phyloP scores from a whole-genome alignment of 2,329 filamentous ascomycete genomes.

The Pseudogymnoascus destructans region DNA sequence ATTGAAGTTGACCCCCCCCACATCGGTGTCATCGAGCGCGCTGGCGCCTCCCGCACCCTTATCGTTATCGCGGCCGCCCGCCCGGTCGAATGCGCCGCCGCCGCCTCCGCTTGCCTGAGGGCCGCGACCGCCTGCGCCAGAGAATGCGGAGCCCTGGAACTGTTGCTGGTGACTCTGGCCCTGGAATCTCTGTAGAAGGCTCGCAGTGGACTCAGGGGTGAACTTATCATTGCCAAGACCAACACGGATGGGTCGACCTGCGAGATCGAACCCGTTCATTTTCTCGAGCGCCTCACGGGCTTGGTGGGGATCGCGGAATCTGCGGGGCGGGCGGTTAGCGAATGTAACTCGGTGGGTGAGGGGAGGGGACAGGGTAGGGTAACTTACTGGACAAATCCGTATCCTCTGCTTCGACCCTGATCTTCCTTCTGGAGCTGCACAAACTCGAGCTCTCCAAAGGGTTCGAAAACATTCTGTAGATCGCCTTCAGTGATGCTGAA shows the following conservation, averaged over 20 bases:
- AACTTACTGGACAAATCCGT: conserved; percentile 98
- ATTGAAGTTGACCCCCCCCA: conserved; percentile 97
- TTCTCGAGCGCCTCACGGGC: conserved; percentile 93
- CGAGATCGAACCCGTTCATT: conserved; percentile 98
- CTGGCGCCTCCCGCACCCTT: conserved; percentile 80
- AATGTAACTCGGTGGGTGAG: background rate
- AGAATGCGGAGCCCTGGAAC: conserved; percentile 85
- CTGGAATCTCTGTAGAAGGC: conserved; percentile 83
- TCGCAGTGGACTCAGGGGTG: conserved; percentile 90
- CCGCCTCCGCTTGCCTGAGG: conserved; percentile 58
- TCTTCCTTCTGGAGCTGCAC: conserved; percentile 97
- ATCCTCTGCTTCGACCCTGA: conserved; percentile 76
- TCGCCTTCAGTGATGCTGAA: conserved; percentile 98
- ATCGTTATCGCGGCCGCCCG: conserved; percentile 76
- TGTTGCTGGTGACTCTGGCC: conserved; percentile 56
- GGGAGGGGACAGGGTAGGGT: background rate
- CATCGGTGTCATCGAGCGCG: conserved; percentile 92
- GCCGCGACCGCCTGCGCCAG: conserved; percentile 76
- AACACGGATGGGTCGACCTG: conserved; percentile 92
- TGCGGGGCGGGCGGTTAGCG: conserved; percentile 32
- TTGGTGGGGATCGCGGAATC: conserved; percentile 79
- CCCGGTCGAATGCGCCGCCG: conserved; percentile 67
- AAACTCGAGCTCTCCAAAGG: conserved; percentile 94
- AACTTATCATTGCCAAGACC: conserved; percentile 99
- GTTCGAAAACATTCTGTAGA: conserved; percentile 90